Evolutionary conservation across 805 yeast species (phyloP).

Genomic region (Saccharomycodes ludwigii): DNA sequence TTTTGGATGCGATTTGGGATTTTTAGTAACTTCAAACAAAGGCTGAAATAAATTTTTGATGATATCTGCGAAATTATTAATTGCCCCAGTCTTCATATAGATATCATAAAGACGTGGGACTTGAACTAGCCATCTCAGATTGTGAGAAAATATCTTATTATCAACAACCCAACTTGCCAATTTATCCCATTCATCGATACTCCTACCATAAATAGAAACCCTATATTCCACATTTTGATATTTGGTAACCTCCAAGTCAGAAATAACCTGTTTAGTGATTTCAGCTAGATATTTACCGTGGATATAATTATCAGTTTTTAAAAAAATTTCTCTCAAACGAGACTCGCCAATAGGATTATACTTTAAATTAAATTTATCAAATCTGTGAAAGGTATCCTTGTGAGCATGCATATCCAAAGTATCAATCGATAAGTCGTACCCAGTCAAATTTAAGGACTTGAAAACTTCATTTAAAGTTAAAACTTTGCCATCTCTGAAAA

Average conservation of each 20-base stretch:
- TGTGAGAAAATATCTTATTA: conserved; percentile 80
- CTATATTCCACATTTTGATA: conserved; percentile 97
- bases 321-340: conserved; percentile 86
- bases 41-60: conserved; percentile 75
- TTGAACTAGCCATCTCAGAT: conserved; percentile 94
- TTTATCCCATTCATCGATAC: conserved; percentile 87
- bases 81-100: conserved; percentile 66
- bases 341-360: conserved; percentile 98
- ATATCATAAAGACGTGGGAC: conserved; percentile 88
- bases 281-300: conserved; percentile 86
- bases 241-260: conserved; percentile 87
- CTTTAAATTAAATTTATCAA: conserved; percentile 92
- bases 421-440: conserved; percentile 90
- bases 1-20: conserved; percentile 86
- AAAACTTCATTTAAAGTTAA: conserved; percentile 84
- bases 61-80: conserved; percentile 62
- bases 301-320: conserved; percentile 90
- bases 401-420: conserved; percentile 99
- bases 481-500: conserved; percentile 82
- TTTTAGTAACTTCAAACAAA: conserved; percentile 74
- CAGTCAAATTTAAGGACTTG: conserved; percentile 78
- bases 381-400: conserved; percentile 93
- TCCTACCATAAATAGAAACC: conserved; percentile 87
- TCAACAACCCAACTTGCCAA: conserved; percentile 93
- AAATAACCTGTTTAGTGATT: conserved; percentile 83